Evolutionary conservation across 371 early-diverging fungal genomes (phyloP), one percentile per base, ranked within the genome.

Genomic region (Apophysomyces variabilis): DNA sequence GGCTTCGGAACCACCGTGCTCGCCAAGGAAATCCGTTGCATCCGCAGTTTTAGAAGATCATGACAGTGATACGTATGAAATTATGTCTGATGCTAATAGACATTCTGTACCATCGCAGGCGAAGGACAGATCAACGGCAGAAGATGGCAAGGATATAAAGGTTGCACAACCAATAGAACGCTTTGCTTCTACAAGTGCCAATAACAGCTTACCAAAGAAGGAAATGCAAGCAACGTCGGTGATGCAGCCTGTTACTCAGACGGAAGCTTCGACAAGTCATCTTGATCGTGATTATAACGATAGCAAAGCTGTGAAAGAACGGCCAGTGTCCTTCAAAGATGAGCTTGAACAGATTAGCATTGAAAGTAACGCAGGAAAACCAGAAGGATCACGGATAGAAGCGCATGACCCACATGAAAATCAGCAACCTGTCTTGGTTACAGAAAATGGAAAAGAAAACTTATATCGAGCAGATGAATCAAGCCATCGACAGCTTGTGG

Each of bases 401-500:
- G 9, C 18, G 9, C 8, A 7, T 50, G 54, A 50, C n/a, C 18
- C n/a, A 21, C 21, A 3, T 5, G 21, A 18, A 6, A 7, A 9
- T 21, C 21, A 16, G 21, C 21, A 16, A 18, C 21, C 54, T 5
- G 54, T 21, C 21, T 7, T 50, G 21, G 54, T 8, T n/a, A 0
- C 9, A 50, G 21, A 21, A 8, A 21, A 50, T 21, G 21, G 18
- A 11, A 21, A 18, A 4, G 16, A 47, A 7, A 7, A 7, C 14
- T 18, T 47, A 21, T 50, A 16, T 6, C 21, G 63, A 46, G 26
- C 70, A 26, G 46, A 66, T 1, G 66, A 66, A 14, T 56, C 65
- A 65, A 57, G 16, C 37, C 38, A 60, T 60, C 69, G 58, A 14
- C 66, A 67, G 69, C 56, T 87, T 3, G 65, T 79, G 0, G 47